phyloP scores from a whole-genome alignment of 768 basidiomycete genomes.

The Chalciporus piperatus region DNA sequence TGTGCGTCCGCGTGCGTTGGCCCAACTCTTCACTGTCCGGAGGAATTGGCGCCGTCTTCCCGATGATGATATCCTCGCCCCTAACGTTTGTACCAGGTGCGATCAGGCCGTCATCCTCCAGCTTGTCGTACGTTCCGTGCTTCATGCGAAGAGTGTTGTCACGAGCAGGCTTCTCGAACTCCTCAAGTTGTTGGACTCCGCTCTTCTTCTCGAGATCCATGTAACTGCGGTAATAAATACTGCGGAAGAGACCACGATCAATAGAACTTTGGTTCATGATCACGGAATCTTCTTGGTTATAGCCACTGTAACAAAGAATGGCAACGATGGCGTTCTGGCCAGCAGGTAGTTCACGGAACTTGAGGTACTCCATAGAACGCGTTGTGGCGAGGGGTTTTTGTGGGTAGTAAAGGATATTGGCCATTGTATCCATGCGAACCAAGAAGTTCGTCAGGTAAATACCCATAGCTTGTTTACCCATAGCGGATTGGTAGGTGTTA shows the following conservation, averaged over 20 bases:
- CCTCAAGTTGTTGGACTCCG: conserved; percentile 87
- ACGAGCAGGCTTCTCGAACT: conserved; percentile 94
- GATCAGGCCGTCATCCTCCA: conserved; percentile 95
- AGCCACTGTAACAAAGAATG: conserved; percentile 97
- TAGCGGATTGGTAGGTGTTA: conserved; percentile 99
- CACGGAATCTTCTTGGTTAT: conserved; percentile 99
- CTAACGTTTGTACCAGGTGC: conserved; percentile 92
- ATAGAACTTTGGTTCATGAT: conserved; percentile 99
- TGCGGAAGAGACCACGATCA: conserved; percentile 96
- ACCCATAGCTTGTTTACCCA: conserved; percentile 99
- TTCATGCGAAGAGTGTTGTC: conserved; percentile 96
- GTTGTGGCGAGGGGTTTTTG: conserved; percentile 99
- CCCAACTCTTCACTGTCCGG: conserved; percentile 97
- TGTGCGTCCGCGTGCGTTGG: conserved; percentile 90
- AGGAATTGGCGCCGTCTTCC: conserved; percentile 96
- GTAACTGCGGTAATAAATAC: conserved; percentile 97
- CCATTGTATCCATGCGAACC: conserved; percentile 99
- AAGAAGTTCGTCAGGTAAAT: conserved; percentile 98
- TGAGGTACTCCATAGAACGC: conserved; percentile 98
- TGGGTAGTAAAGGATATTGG: conserved; percentile 98
- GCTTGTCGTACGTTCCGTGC: conserved; percentile 97
- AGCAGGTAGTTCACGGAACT: conserved; percentile 96
- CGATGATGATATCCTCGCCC: conserved; percentile 99
- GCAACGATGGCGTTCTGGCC: conserved; percentile 99
- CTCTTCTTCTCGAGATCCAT: conserved; percentile 98